A percentile compares a stretch with the other conserved stretches of the same genome.
Evolutionary conservation across 2,329 filamentous ascomycete species (phyloP).

Genomic region (Akanthomyces dipterigenus): DNA sequence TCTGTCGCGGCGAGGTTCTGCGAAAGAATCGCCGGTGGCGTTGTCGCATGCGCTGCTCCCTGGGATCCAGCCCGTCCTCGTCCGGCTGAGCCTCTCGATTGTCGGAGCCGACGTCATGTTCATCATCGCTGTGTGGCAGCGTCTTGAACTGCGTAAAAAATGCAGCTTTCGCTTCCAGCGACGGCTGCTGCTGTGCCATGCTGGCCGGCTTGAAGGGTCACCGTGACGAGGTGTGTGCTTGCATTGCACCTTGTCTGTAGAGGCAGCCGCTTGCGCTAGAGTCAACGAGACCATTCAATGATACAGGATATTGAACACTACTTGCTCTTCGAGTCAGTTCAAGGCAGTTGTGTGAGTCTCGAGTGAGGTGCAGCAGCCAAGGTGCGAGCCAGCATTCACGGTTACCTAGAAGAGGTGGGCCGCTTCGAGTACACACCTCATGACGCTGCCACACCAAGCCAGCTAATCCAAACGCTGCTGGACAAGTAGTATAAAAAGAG

Average conservation of each 20-base stretch:
- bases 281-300: neutral
- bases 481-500: too few relatives aligned
- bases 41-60: slow-evolving; percentile 28
- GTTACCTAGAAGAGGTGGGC: too few relatives aligned
- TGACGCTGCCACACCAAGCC: too few relatives aligned
- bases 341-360: too few relatives aligned
- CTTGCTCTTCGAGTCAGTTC: too few relatives aligned
- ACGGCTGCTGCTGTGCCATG: slow-evolving; percentile 17
- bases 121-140: slow-evolving; percentile 24
- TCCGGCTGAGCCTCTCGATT: slow-evolving; percentile 9
- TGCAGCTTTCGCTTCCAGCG: slow-evolving; percentile 35
- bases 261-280: neutral
- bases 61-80: slow-evolving; percentile 23
- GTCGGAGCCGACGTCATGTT: slow-evolving; percentile 13
- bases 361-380: too few relatives aligned
- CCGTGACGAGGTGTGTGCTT: neutral
- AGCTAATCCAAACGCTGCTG: too few relatives aligned
- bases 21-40: slow-evolving; percentile 24
- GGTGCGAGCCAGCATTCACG: too few relatives aligned
- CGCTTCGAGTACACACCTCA: too few relatives aligned
- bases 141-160: slow-evolving; percentile 39
- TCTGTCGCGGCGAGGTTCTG: neutral
- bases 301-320: neutral
- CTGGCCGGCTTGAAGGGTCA: neutral
- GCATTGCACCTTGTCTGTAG: neutral